phyloP scores from a whole-genome alignment of 768 basidiomycete genomes.

The Lactifluus hygrophoroides region DNA sequence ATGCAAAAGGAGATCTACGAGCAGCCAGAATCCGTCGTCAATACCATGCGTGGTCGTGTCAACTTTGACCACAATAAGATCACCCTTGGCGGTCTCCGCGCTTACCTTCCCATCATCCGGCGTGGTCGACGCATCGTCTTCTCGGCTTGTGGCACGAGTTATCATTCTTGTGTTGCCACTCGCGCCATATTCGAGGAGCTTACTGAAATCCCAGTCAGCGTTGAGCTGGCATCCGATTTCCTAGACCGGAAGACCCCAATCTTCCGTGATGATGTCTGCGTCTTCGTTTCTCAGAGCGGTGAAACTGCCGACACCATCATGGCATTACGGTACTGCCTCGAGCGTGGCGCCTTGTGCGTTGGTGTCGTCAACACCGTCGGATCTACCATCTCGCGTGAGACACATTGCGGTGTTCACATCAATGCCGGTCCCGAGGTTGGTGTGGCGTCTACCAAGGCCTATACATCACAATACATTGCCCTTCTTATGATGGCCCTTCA shows the following conservation, averaged over 20 bases:
- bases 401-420: conserved; percentile 99
- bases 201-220: conserved; percentile 95
- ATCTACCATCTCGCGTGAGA: conserved; percentile 94
- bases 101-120: conserved; percentile 92
- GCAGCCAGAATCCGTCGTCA: conserved; percentile 98
- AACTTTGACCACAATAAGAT: conserved; percentile 92
- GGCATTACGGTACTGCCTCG: conserved; percentile 91
- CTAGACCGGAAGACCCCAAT: conserved; percentile 98
- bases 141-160: conserved; percentile 96
- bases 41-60: conserved; percentile 99
- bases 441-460: conserved; percentile 98
- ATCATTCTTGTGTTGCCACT: conserved; percentile 94
- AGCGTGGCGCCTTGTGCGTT: conserved; percentile 91
- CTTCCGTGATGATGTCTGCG: conserved; percentile 95
- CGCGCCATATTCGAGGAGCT: conserved; percentile 98
- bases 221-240: conserved; percentile 97
- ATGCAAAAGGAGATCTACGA: conserved; percentile 99
- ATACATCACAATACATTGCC: conserved; percentile 98
- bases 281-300: conserved; percentile 95
- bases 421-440: conserved; percentile 99
- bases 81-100: conserved; percentile 90
- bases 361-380: conserved; percentile 99
- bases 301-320: conserved; percentile 99
- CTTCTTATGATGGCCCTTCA: conserved; percentile 98
- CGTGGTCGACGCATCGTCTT: conserved; percentile 93